Evolutionary conservation across 1,284 basidiomycete species (phyloP).

Genomic region (Wolfiporia cocos): DNA sequence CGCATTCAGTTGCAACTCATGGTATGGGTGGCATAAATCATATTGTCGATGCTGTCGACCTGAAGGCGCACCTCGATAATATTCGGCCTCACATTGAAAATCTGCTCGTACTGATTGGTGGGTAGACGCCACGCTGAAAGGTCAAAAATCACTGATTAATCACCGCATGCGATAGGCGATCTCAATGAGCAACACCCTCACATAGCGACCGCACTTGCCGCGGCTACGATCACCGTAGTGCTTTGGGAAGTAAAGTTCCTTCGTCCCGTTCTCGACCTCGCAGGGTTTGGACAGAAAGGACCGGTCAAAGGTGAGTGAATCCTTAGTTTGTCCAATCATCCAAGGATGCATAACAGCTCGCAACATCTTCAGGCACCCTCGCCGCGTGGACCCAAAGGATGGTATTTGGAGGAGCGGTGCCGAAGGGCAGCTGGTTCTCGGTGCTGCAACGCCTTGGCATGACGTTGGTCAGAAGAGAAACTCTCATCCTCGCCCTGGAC

Average conservation of each 20-base stretch:
- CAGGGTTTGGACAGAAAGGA: background rate
- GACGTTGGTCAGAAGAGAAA: slow-evolving; percentile 3
- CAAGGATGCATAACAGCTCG: too few relatives aligned
- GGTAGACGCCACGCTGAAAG: background rate
- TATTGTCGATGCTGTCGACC: background rate
- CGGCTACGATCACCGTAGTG: background rate
- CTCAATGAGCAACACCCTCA: background rate
- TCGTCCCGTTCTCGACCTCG: background rate
- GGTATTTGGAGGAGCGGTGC: slow-evolving; percentile 20
- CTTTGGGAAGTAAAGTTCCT: background rate
- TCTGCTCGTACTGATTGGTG: background rate
- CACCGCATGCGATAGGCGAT: background rate
- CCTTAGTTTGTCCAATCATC: background rate
- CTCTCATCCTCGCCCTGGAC: background rate
- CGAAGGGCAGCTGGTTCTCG: slow-evolving; percentile 22
- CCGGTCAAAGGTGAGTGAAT: background rate
- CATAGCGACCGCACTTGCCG: background rate
- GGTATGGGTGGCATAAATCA: background rate
- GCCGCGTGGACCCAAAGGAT: slow-evolving; percentile 23
- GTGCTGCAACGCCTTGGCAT: slow-evolving; percentile 20
- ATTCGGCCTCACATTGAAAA: background rate
- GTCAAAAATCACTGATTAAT: too few relatives aligned
- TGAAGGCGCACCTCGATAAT: background rate
- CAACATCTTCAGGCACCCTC: slow-evolving; percentile 13
- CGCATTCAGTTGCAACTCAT: too few relatives aligned